Evolutionary conservation across 108 stramenopile species (phyloP), one percentile per base, ranked within the genome.

Genomic region (Aurantiochytrium sp.): DNA sequence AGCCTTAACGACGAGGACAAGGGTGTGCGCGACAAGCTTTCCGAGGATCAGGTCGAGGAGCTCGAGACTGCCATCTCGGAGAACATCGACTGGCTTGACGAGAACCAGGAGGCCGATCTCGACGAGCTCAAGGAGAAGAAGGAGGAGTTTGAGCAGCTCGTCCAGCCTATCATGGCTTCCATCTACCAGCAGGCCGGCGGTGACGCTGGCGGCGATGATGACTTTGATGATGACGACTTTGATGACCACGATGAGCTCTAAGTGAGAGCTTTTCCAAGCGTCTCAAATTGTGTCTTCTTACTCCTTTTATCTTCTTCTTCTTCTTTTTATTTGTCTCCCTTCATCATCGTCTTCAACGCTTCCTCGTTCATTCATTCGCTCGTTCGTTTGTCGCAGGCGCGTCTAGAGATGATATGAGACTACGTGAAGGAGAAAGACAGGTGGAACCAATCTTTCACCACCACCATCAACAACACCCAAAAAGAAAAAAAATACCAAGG

Each of bases 51-150:
- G 90, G 93, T 95, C 91, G 95, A 97, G 91, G 96, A 95, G 87
- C 91, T 98, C 4, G 89, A 93, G 87, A 94, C 94, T 72, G 88
- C 93, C 42, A 92, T 98, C 58, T 95, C 97, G 90, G 98, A 98
- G 93, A 95, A 92, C 58, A 90, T 98, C 60, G 97, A 98, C 76
- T 98, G 98, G 98, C 93, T 98, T 88, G 98, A 98, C 47, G 92
- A 94, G 76, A 96, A 97, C 92, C 95, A 96, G 87, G 96, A 98
- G 89, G 97, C 96, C 5, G 95, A 94, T 35, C 94, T 95, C 88
- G 96, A 97, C 29, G 98, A 98, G 76, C 95, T 94, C 89, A 72
- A 91, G 83, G 91, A 93, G 53, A 97, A 97, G 91, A 92, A 95
- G 76, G 95, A 96, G 89, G 97, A 98, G 93, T 92, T 98, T 28